Conservation (phyloP, 2,329 filamentous ascomycete genomes). For the Leptosphaerulina australis region DNA sequence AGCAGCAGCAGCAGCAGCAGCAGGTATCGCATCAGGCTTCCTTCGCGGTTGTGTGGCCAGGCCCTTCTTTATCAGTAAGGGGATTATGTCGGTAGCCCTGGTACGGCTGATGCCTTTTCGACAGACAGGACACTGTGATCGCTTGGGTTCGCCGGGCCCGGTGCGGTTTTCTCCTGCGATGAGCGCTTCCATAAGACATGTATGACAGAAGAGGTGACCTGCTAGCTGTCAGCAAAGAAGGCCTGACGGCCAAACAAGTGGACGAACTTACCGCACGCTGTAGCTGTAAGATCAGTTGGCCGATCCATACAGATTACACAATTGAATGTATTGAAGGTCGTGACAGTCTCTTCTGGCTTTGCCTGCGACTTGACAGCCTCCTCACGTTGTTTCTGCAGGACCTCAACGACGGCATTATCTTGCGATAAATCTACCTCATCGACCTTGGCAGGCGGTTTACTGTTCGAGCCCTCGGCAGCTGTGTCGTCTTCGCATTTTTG, state of each 20-base stretch:
- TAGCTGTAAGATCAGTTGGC: slow-evolving; percentile 64
- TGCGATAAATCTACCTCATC: slow-evolving; percentile 60
- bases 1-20: slow-evolving; percentile 8
- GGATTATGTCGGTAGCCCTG: slow-evolving; percentile 51
- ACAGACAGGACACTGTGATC: slow-evolving; percentile 56
- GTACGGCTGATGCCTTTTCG: slow-evolving; percentile 52
- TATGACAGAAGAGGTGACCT: slow-evolving; percentile 70
- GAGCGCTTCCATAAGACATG: slow-evolving; percentile 66
- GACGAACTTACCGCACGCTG: slow-evolving; percentile 64
- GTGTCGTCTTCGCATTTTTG: slow-evolving; percentile 31
- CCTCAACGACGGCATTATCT: slow-evolving; percentile 51
- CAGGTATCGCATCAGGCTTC: slow-evolving; percentile 20
- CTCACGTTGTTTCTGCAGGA: slow-evolving; percentile 59
- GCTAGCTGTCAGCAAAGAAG: slow-evolving; percentile 11
- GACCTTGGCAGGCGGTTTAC: slow-evolving; percentile 35
- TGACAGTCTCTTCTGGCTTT: slow-evolving; percentile 46
- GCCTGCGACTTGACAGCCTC: slow-evolving; percentile 58
- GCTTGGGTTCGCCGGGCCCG: slow-evolving; percentile 51
- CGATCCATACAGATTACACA: slow-evolving; percentile 70
- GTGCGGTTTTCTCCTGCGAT: slow-evolving; percentile 60
- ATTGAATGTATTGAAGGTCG: slow-evolving; percentile 56
- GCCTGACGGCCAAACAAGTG: slow-evolving; percentile 23
- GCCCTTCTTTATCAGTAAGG: slow-evolving; percentile 50
- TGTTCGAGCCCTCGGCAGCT: not conserved
- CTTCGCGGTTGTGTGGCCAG: slow-evolving; percentile 44